A percentile compares a stretch with the other conserved stretches of the same genome.
Conservation (phyloP, 164 flowering plant genomes). For the Berberis vulgaris region DNA sequence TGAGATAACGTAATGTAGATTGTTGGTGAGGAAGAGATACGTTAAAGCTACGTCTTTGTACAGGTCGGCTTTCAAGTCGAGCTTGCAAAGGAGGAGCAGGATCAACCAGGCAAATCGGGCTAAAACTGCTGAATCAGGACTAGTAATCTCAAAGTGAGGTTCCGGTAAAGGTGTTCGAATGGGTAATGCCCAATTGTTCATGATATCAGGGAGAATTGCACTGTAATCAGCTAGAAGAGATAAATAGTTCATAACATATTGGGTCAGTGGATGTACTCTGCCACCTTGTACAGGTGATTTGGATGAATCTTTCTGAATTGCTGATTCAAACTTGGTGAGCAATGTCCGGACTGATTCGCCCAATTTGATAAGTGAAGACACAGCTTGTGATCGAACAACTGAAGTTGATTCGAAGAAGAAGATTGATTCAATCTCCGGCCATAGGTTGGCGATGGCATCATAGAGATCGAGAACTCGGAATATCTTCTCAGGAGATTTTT, state of each 20-base stretch:
- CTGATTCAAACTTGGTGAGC: slow-evolving; percentile 42
- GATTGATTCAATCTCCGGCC: slow-evolving; percentile 50
- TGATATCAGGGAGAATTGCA: slow-evolving; percentile 32
- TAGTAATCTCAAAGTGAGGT: slow-evolving; percentile 18
- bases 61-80: slow-evolving; percentile 45
- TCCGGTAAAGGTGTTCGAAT: slow-evolving; percentile 24
- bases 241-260: slow-evolving; percentile 36
- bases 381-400: slow-evolving; percentile 33
- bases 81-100: slow-evolving; percentile 26
- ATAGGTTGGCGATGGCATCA: slow-evolving; percentile 39
- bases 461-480: slow-evolving; percentile 55
- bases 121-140: slow-evolving; percentile 6
- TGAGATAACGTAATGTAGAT: slow-evolving; percentile 43
- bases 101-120: no score
- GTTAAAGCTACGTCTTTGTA: slow-evolving; percentile 43
- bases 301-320: slow-evolving; percentile 42
- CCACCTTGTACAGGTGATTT: slow-evolving; percentile 33
- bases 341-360: slow-evolving; percentile 44
- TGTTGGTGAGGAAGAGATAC: slow-evolving; percentile 60
- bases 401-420: slow-evolving; percentile 48
- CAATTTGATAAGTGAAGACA: slow-evolving; percentile 33
- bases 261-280: slow-evolving; percentile 48
- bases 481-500: slow-evolving; percentile 47
- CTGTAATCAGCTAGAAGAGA: slow-evolving; percentile 42
- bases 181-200: slow-evolving; percentile 30